Evolutionary conservation across 306 rosid genomes (phyloP).

Genomic region (Crataegus laevigata): DNA sequence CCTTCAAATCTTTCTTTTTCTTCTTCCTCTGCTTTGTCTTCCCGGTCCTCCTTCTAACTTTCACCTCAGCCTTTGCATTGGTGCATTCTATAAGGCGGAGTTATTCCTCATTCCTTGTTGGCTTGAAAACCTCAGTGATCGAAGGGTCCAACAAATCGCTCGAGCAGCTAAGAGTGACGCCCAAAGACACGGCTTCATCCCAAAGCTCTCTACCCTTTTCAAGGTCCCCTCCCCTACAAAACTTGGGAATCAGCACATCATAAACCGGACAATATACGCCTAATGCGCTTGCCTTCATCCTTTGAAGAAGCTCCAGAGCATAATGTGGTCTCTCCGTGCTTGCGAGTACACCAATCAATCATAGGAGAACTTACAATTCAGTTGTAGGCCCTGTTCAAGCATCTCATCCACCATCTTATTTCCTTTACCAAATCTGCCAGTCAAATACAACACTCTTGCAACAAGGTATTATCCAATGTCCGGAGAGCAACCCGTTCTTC

Average conservation of each 20-base stretch:
- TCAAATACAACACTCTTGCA: constrained; percentile 54
- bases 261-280: constrained; percentile 78
- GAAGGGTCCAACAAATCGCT: constrained; percentile 67
- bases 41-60: constrained; percentile 18
- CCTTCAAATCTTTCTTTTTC: constrained; percentile 10
- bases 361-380: constrained; percentile 59
- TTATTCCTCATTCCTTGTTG: constrained; percentile 37
- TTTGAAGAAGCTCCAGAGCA: constrained; percentile 69
- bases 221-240: constrained; percentile 63
- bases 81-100: constrained; percentile 23
- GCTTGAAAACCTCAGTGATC: constrained; percentile 57
- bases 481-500: constrained; percentile 46
- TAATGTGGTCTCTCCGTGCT: constrained; percentile 63
- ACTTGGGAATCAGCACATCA: constrained; percentile 76
- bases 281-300: constrained; percentile 60
- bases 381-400: constrained; percentile 51
- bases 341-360: constrained; percentile 73
- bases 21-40: constrained; percentile 24
- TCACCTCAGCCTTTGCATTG: constrained; percentile 16
- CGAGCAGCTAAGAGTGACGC: constrained; percentile 56
- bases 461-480: constrained; percentile 74
- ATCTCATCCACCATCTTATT: constrained; percentile 59
- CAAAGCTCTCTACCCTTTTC: constrained; percentile 71
- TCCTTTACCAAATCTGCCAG: constrained; percentile 75
- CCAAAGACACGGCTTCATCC: constrained; percentile 62